Evolutionary conservation across 768 basidiomycete species (phyloP).

Genomic region (Clitopilus passeckerianus): DNA sequence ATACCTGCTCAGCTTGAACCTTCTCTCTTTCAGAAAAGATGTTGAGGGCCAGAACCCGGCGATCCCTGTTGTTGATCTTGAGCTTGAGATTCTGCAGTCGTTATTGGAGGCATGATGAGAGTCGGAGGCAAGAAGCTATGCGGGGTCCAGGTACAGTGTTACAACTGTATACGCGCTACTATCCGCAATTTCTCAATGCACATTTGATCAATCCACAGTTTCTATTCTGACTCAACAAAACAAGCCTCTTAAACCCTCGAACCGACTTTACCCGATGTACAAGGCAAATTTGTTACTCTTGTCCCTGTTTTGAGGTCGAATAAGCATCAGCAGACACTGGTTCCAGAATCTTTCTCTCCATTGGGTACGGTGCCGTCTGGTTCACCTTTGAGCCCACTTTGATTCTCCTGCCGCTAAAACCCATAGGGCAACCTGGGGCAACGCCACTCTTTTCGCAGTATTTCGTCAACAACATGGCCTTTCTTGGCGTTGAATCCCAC

Average conservation of each 20-base stretch:
- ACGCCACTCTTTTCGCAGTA: no score
- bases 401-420: background rate
- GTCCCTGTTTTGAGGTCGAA: slow-evolving; percentile 1
- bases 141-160: slow-evolving; percentile 15
- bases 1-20: slow-evolving; percentile 86
- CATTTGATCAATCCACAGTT: slow-evolving; percentile 1
- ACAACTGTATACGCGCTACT: background rate
- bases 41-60: slow-evolving; percentile 27
- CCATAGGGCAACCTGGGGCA: no score
- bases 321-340: background rate
- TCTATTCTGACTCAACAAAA: slow-evolving; percentile 1
- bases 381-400: background rate
- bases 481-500: background rate
- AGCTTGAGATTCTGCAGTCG: slow-evolving; percentile 17
- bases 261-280: slow-evolving; percentile 33
- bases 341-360: background rate
- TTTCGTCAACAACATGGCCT: background rate
- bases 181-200: background rate
- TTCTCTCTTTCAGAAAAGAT: slow-evolving; percentile 62
- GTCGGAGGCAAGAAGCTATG: slow-evolving; percentile 22
- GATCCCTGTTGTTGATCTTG: slow-evolving; percentile 41
- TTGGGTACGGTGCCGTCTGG: background rate
- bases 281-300: background rate
- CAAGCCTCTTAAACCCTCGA: slow-evolving; percentile 9
- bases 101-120: slow-evolving; percentile 44